Percentiles rank a stretch among this genome's conserved stretches.
Conservation (phyloP, 305 asterid species). For the Fraxinus nigra region DNA sequence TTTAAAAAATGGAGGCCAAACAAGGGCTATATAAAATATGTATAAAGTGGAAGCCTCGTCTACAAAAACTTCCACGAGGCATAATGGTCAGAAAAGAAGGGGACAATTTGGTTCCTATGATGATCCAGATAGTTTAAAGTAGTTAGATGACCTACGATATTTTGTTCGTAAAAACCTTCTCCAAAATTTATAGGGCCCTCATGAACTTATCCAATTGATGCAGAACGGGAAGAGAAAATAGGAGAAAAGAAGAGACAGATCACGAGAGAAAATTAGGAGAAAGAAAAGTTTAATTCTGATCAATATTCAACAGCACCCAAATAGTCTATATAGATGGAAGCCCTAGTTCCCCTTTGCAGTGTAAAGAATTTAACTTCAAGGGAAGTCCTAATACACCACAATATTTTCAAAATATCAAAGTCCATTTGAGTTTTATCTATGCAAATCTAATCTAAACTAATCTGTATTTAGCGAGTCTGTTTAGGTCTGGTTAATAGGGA, state of each 20-base stretch:
- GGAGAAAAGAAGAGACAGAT: background rate
- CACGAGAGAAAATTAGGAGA: background rate
- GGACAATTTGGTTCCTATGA: background rate
- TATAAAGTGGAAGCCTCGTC: background rate
- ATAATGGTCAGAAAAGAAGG: background rate
- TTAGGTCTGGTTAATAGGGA: background rate
- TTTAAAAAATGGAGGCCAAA: background rate
- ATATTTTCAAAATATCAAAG: background rate
- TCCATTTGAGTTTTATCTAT: background rate
- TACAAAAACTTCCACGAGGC: background rate
- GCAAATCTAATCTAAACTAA: background rate
- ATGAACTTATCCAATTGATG: background rate
- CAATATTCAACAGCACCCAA: background rate
- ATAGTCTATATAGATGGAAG: background rate
- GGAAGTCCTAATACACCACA: background rate
- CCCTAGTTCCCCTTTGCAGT: background rate
- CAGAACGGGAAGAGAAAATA: background rate
- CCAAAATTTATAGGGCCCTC: background rate
- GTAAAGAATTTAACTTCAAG: no score
- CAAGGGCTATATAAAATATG: background rate
- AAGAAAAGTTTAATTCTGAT: background rate
- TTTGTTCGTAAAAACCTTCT: background rate
- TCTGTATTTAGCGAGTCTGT: background rate
- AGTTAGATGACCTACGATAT: background rate
- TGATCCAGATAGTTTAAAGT: background rate